Conservation (phyloP, 2,329 filamentous ascomycete species). For the Peltaster fructicola region DNA sequence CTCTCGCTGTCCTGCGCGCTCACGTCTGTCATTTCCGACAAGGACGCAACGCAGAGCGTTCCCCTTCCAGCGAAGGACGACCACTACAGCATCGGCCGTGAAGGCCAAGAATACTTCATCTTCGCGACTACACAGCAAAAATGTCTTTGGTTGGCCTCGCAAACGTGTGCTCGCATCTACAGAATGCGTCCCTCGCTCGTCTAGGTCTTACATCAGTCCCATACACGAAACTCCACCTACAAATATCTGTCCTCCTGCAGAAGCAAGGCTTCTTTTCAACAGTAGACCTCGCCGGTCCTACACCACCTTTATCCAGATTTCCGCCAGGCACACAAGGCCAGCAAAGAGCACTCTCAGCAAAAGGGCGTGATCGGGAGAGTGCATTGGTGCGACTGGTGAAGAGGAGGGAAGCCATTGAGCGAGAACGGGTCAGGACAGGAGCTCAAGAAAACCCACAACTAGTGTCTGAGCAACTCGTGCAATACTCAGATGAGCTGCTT, state of each 20-base stretch:
- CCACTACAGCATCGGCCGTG: too few species aligned
- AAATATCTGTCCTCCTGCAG: constrained; percentile 59
- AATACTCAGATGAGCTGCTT: constrained; percentile 12
- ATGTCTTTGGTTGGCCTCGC: constrained; percentile 63
- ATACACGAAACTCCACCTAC: constrained; percentile 64
- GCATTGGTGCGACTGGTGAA: constrained; percentile 13
- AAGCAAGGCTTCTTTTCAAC: constrained; percentile 65
- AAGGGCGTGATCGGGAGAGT: constrained; percentile 9
- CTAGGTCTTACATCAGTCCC: constrained; percentile 71
- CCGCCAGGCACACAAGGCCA: constrained; percentile 12
- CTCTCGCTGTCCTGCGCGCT: too few species aligned
- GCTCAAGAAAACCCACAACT: too few species aligned
- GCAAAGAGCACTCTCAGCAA: constrained; percentile 1
- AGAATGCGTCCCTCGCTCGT: constrained; percentile 72
- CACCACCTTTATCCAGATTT: constrained; percentile 29
- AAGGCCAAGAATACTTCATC: constrained; percentile 4
- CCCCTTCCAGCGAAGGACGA: background rate
- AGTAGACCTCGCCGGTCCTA: constrained; percentile 54
- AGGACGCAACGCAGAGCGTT: constrained; percentile 1
- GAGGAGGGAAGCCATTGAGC: constrained; percentile 7
- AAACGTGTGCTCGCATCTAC: constrained; percentile 75
- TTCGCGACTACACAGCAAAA: constrained; percentile 8
- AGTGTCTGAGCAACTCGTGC: too few species aligned
- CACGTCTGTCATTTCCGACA: too few species aligned
- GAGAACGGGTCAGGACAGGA: too few species aligned